phyloP scores from a whole-genome alignment of 306 rosid species.

The Sicyos baderoa region DNA sequence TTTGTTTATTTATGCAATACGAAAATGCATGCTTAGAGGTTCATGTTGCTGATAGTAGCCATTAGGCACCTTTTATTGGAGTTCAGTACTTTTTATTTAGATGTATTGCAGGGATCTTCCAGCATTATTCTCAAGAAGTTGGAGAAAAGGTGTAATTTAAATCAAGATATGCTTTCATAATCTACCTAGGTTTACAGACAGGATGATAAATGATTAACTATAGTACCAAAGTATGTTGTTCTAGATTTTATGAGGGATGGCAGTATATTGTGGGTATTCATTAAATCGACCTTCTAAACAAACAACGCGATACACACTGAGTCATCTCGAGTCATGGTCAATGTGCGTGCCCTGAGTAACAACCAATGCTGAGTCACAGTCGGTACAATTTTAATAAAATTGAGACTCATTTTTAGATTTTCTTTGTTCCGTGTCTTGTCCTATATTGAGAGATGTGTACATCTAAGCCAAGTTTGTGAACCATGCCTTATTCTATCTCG shows the following conservation, averaged over 20 bases:
- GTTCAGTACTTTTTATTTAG: constrained; percentile 1
- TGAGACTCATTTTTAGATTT: constrained; percentile 7
- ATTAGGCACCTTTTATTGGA: neutral
- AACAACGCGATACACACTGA: neutral
- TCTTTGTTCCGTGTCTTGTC: neutral
- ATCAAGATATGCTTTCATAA: neutral
- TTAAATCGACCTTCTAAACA: neutral
- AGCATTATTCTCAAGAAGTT: neutral
- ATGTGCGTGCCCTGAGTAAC: neutral
- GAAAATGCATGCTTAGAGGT: constrained; percentile 4
- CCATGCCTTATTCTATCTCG: neutral
- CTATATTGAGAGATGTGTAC: neutral
- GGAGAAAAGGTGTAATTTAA: neutral
- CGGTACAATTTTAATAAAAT: neutral
- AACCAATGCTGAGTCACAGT: neutral
- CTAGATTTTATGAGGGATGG: neutral
- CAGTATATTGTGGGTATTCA: neutral
- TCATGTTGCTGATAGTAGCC: neutral
- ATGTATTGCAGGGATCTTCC: constrained; percentile 9
- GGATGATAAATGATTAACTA: neutral
- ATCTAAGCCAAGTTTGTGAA: constrained; percentile 6
- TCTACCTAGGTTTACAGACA: neutral
- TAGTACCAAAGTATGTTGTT: neutral
- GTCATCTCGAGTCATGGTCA: neutral
- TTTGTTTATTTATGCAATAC: neutral